These are phyloP conservation scores for Tremellales sp. DNA, from an alignment of 1,284 basidiomycete species.

Conservation along the genomic window DNA sequence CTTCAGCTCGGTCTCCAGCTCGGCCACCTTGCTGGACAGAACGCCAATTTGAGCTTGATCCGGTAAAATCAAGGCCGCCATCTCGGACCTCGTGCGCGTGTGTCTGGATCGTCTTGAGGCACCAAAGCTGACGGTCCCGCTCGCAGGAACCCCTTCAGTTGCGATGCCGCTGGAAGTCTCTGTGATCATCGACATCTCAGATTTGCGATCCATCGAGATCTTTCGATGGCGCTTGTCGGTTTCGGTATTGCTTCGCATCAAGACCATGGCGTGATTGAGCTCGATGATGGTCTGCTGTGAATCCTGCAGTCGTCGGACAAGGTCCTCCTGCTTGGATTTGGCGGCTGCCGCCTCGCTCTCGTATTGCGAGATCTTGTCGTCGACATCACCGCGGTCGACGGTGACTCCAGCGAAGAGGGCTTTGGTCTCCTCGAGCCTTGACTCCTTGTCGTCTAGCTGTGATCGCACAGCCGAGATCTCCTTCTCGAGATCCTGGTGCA, in stretches of 20 bases:
- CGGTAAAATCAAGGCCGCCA: neutral
- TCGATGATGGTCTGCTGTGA: neutral
- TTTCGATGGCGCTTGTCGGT: neutral
- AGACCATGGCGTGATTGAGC: neutral
- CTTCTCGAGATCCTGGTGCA: slow-evolving; percentile 8
- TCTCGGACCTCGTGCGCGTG: neutral
- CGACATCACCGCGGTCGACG: slow-evolving; percentile 7
- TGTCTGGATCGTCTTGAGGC: neutral
- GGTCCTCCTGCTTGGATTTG: slow-evolving; percentile 1
- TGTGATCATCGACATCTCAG: neutral
- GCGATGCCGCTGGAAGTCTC: neutral
- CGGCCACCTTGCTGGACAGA: neutral
- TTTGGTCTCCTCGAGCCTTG: slow-evolving; percentile 3
- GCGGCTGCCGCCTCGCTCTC: neutral
- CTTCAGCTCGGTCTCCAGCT: slow-evolving; percentile 1
- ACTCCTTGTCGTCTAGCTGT: slow-evolving; percentile 2
- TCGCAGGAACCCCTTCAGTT: neutral
- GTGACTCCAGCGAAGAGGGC: slow-evolving; percentile 6
- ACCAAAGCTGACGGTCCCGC: neutral
- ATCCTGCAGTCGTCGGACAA: neutral
- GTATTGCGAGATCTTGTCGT: slow-evolving; percentile 1
- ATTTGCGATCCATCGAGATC: neutral
- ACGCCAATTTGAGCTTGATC: neutral
- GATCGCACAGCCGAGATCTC: slow-evolving; percentile 8
- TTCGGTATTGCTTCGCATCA: neutral